A percentile compares a stretch with the other conserved stretches of the same genome.
Evolutionary conservation across 345 rosid species (phyloP).

Genomic region (Rhodomyrtus tomentosa): DNA sequence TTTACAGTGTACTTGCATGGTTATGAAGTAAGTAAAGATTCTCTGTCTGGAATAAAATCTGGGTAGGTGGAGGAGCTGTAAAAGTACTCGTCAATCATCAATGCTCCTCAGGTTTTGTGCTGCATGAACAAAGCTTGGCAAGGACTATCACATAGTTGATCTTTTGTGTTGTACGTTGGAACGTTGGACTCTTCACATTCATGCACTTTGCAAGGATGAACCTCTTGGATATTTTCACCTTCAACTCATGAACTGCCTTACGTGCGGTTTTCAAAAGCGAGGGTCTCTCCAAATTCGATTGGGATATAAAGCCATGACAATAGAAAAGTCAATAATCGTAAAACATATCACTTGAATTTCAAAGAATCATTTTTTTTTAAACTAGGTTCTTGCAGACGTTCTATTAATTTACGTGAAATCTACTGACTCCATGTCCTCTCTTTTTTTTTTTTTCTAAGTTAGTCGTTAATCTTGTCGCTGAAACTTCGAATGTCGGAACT

Average conservation of each 20-base stretch:
- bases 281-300: neutral
- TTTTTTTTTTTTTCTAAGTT: too few species aligned
- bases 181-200: neutral
- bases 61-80: neutral
- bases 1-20: neutral
- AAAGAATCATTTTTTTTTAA: too few species aligned
- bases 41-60: neutral
- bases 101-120: neutral
- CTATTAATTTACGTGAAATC: neutral
- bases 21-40: slow-evolving; percentile 1
- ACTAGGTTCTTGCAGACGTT: neutral
- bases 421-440: neutral
- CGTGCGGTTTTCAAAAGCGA: neutral
- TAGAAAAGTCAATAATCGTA: neutral
- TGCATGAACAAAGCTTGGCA: neutral
- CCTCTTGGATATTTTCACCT: neutral
- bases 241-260: neutral
- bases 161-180: neutral
- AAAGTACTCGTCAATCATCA: neutral
- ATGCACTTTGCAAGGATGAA: neutral
- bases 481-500: neutral
- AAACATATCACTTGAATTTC: neutral
- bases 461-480: neutral
- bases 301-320: neutral
- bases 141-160: neutral